Evolutionary conservation across 768 basidiomycete genomes (phyloP).

Genomic region (Tylopilus rubrobrunneus): DNA sequence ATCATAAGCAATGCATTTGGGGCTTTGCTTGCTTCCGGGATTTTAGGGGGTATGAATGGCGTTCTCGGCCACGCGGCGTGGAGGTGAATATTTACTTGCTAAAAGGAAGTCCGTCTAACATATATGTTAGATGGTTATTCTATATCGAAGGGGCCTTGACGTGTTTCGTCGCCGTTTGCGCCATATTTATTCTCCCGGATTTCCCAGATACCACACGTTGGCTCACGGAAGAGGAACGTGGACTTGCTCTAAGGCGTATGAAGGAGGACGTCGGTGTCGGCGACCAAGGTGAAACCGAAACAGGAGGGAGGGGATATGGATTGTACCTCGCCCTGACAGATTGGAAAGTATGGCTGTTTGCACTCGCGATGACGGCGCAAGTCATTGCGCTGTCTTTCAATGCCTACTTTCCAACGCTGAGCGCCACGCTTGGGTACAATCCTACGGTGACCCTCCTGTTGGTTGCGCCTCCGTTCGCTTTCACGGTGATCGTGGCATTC

Average conservation of each 20-base stretch:
- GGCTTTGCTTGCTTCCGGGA: conserved; percentile 45
- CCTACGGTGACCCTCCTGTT: conserved; percentile 63
- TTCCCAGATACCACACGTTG: conserved; percentile 38
- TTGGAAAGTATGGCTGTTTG: conserved; percentile 80
- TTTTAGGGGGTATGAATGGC: conserved; percentile 46
- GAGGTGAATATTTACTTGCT: conserved; percentile 34
- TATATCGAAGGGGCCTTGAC: conserved; percentile 46
- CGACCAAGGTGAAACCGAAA: conserved; percentile 47
- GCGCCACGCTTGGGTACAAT: conserved; percentile 64
- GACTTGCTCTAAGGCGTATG: conserved; percentile 56
- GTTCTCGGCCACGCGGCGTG: conserved; percentile 48
- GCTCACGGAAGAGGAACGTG: conserved; percentile 36
- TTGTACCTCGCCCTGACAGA: conserved; percentile 62
- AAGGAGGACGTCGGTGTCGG: conserved; percentile 61
- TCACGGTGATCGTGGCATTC: conserved; percentile 56
- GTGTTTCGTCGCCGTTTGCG: conserved; percentile 41
- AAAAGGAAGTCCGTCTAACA: conserved; percentile 2
- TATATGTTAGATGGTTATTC: conserved; percentile 42
- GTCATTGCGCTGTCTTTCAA: conserved; percentile 65
- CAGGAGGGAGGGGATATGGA: conserved; percentile 39
- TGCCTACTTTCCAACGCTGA: conserved; percentile 79
- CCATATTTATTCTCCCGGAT: conserved; percentile 47
- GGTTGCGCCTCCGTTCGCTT: conserved; percentile 73
- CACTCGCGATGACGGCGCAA: conserved; percentile 40
- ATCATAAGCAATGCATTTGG: conserved; percentile 56